phyloP scores from a whole-genome alignment of 129 eudicot species.

The Calendula officinalis region DNA sequence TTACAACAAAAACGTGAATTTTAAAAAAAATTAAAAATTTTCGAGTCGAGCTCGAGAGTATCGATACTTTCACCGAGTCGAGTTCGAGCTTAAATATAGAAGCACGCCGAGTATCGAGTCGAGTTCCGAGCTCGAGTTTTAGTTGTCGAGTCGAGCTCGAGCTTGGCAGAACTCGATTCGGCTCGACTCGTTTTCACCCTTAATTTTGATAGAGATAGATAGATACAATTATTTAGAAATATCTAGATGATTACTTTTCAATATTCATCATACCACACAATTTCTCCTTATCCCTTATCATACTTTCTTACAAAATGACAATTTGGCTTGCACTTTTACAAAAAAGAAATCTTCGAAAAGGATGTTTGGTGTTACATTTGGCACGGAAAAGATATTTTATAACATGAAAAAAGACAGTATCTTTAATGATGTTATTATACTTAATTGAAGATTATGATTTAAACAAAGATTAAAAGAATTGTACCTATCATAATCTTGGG shows the following conservation, averaged over 20 bases:
- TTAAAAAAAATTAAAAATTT: too few relatives aligned
- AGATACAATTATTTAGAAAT: conserved; percentile 12
- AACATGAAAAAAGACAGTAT: conserved; percentile 13
- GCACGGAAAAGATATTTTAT: conserved; percentile 30
- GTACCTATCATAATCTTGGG: conserved; percentile 81
- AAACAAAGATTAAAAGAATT: neutral
- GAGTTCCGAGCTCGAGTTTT: too few relatives aligned
- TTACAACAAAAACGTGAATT: too few relatives aligned
- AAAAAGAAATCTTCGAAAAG: conserved; percentile 25
- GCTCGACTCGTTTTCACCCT: too few relatives aligned
- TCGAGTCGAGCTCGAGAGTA: too few relatives aligned
- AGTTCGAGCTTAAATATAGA: too few relatives aligned
- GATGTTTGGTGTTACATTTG: conserved; percentile 22
- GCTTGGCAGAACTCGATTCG: too few relatives aligned
- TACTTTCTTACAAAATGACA: conserved; percentile 17
- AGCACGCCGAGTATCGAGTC: too few relatives aligned
- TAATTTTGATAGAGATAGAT: conserved; percentile 1
- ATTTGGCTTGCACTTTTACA: conserved; percentile 29
- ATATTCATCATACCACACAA: conserved; percentile 37
- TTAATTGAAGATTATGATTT: neutral
- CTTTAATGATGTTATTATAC: neutral
- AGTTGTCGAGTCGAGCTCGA: too few relatives aligned
- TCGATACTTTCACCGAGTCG: too few relatives aligned
- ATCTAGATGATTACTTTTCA: conserved; percentile 29
- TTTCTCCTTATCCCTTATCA: conserved; percentile 26